phyloP scores from a whole-genome alignment of 75 land plant species.

The Cunninghamia lanceolata region DNA sequence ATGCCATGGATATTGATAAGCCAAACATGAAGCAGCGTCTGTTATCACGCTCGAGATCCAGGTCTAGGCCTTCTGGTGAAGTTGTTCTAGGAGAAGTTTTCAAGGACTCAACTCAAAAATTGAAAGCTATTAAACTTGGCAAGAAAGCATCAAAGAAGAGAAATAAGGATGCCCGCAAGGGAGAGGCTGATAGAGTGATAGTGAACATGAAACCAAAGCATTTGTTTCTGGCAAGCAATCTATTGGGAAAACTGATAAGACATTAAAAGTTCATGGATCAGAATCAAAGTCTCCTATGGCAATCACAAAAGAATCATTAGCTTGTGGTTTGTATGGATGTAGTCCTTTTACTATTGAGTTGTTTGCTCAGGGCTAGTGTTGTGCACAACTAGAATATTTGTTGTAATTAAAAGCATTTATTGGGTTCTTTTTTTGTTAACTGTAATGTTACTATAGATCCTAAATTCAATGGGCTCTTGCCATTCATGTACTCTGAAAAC shows the following conservation, averaged over 20 bases:
- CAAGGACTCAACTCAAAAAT: conserved; percentile 82
- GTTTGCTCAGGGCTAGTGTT: background rate
- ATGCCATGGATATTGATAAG: conserved; percentile 65
- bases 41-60: conserved; percentile 58
- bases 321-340: background rate
- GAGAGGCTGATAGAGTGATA: conserved; percentile 93
- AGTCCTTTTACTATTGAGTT: background rate
- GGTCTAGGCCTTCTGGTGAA: conserved; percentile 67
- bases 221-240: conserved; percentile 88
- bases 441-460: background rate
- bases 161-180: conserved; percentile 75
- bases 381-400: background rate
- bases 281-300: too few relatives aligned
- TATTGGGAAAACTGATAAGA: conserved; percentile 77
- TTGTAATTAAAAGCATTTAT: background rate
- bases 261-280: conserved; percentile 45
- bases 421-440: background rate
- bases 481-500: too few relatives aligned
- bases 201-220: conserved; percentile 87
- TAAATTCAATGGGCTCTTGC: background rate
- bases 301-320: conserved; percentile 1
- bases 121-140: conserved; percentile 70
- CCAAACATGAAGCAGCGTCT: conserved; percentile 55
- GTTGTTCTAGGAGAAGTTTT: conserved; percentile 86
- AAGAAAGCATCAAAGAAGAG: conserved; percentile 68